Evolutionary conservation across 371 early-diverging fungal species (phyloP).

Genomic region (Haplosporangium sp.): DNA sequence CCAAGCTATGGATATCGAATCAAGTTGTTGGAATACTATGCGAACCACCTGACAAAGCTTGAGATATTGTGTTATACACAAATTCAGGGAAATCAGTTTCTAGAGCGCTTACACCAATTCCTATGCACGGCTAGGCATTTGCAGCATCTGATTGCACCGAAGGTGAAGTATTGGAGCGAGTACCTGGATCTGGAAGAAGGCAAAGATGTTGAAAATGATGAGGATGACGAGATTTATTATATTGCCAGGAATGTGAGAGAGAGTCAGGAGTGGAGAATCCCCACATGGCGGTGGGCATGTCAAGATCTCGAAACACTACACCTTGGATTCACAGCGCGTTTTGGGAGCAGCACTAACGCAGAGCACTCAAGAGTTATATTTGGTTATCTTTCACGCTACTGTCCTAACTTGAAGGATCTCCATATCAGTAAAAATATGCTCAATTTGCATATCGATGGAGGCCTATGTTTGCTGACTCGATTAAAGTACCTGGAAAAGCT

Average conservation of each 20-base stretch:
- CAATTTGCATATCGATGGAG: background rate
- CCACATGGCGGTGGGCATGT: background rate
- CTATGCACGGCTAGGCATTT: background rate
- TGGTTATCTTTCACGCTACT: background rate
- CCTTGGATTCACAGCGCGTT: background rate
- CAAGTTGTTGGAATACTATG: background rate
- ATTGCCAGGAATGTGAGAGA: background rate
- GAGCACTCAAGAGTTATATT: background rate
- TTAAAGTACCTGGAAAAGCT: background rate
- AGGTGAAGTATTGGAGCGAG: background rate
- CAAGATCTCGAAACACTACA: background rate
- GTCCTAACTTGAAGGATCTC: background rate
- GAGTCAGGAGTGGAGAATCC: background rate
- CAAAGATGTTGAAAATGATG: background rate
- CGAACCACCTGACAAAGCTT: background rate
- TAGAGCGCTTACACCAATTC: background rate
- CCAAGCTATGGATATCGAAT: background rate
- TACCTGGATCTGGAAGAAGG: background rate
- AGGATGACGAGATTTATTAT: background rate
- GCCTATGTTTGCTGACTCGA: background rate
- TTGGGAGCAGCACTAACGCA: background rate
- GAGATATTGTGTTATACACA: background rate
- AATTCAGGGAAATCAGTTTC: background rate
- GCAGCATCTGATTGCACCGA: background rate
- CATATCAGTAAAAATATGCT: background rate